These are phyloP conservation scores for Cadophora malorum DNA, from an alignment of 2,329 filamentous ascomycete genomes.

Conservation along the genomic window DNA sequence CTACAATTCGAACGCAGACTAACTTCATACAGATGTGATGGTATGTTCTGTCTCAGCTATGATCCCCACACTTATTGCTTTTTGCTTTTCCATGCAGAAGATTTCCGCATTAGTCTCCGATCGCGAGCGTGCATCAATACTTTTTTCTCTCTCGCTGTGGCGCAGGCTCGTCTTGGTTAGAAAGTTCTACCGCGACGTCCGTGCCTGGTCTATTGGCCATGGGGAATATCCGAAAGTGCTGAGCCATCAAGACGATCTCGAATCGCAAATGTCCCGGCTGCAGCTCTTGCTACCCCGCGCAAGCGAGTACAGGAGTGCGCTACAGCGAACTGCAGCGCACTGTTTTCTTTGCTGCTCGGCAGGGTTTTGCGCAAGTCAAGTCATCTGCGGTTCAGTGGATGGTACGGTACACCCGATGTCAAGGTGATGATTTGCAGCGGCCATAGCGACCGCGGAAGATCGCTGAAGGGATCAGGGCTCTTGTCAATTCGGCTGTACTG, in stretches of 20 bases:
- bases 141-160: slow-evolving; percentile 27
- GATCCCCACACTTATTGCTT: slow-evolving; percentile 26
- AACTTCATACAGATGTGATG: slow-evolving; percentile 61
- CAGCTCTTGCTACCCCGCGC: slow-evolving; percentile 32
- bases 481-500: slow-evolving; percentile 8
- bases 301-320: slow-evolving; percentile 29
- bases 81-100: slow-evolving; percentile 27
- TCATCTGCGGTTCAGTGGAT: neutral
- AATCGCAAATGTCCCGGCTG: slow-evolving; percentile 12
- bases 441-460: slow-evolving; percentile 20
- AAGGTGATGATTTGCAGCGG: slow-evolving; percentile 16
- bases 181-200: slow-evolving; percentile 26
- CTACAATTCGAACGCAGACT: slow-evolving; percentile 38
- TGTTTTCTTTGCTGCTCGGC: neutral
- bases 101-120: slow-evolving; percentile 25
- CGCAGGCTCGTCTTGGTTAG: slow-evolving; percentile 22
- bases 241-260: slow-evolving; percentile 15
- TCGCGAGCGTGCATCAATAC: slow-evolving; percentile 8
- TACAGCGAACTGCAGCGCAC: neutral
- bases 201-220: slow-evolving; percentile 23
- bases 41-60: slow-evolving; percentile 56
- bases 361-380: neutral
- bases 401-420: slow-evolving; percentile 2
- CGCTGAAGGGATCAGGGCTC: slow-evolving; percentile 22
- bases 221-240: slow-evolving; percentile 16